Base-by-base conservation (phyloP, 2,329 filamentous ascomycete species). In the Calonectria montana region DNA sequence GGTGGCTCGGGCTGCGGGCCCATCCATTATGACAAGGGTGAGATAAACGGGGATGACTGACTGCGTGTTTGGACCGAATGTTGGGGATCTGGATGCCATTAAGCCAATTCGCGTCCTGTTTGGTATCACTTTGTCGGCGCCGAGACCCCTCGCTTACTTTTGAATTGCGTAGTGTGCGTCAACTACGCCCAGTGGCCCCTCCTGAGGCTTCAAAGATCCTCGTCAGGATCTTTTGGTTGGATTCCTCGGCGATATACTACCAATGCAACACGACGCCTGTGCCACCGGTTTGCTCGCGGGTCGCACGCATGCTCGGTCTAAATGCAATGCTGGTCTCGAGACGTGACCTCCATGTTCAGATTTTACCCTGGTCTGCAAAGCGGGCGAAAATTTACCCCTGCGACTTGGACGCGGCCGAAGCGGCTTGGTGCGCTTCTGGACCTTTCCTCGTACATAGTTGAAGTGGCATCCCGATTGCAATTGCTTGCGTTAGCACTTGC, bases 401-500 rank as follows among this genome's bases (percentile, higher is more conserved):
- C 53, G n/a, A 39, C 31, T 45, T n/a, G 41, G 10, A 18, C n/a
- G 41, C 41, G 41, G 18, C 41, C 41, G 41, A 45, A n/a, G 41
- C 21, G 43, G n/a, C n/a, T 13, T 59, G 61, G 25, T 50, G 25
- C 25, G 39, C 67, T 65, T 47, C 61, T 59, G 67, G 48, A 27
- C 50, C 39, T 67, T 59, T 59, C n/a, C 53, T 39, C 29, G 53
- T 16, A 13, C 29, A 35, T 16, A 13, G 35, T 59, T 37, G 31
- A 59, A 59, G 53, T 21, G 15, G 31, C 31, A 37, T 39, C n/a
- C 31, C 53, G 37, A 25, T 55, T 39, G 18, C 48, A 41, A 41
- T 39, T 59, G 61, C 61, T 69, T 65, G 61, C 61, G 47, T 66
- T 67, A 31, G 55, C 23, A 62, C 57, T 64, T 71, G 69, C 69